Base-by-base conservation (phyloP, 2,329 filamentous ascomycete species). In the Clarireedia homoeocarpa region DNA sequence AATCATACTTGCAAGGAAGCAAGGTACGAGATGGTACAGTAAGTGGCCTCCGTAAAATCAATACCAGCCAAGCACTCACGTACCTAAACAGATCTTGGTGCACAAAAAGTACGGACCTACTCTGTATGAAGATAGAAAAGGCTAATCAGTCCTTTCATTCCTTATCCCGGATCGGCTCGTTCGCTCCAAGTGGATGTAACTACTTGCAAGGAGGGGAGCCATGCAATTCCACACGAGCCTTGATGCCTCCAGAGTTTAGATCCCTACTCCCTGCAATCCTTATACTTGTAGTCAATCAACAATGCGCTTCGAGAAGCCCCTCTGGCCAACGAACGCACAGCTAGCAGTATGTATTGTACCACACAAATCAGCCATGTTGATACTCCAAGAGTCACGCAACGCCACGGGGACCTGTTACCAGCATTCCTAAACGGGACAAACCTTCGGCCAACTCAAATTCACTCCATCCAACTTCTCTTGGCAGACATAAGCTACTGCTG, bases 401-500 rank as follows among this genome's bases (percentile, higher is more conserved):
- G 44, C 44, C 44, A 46, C 24, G 44, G 44, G 20, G 14, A 26
- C 20, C 26, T 24, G 44, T 46, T 51, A 45, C 38, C 26, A 47
- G 30, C 49, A 50, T 50, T 20, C 38, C 46, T 44, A 6, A 55
- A 44, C 23, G 27, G 38, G 46, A 38, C 47, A 26, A 26, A 9
- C 24, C 44, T 46, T 26, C 44, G 12, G 23, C 44, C 40, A 44
- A 44, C n/a, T 24, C 30, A 23, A 24, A 47, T 17, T 34, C 34
- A 12, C 36, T 54, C 20, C 40, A 44, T 46, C 24, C 23, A 46
- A 23, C 27, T 51, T 12, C 24, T 12, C 46, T 51, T 55, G 38
- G 53, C 53, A 55, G 34, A 24, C 47, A 55, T 55, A 44, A 55
- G 46, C 46, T 47, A 50, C 40, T 42, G 52, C 40, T 55, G 52